Conservation (phyloP, 441 rosid genomes). For the Gossypium schwendimanii region DNA sequence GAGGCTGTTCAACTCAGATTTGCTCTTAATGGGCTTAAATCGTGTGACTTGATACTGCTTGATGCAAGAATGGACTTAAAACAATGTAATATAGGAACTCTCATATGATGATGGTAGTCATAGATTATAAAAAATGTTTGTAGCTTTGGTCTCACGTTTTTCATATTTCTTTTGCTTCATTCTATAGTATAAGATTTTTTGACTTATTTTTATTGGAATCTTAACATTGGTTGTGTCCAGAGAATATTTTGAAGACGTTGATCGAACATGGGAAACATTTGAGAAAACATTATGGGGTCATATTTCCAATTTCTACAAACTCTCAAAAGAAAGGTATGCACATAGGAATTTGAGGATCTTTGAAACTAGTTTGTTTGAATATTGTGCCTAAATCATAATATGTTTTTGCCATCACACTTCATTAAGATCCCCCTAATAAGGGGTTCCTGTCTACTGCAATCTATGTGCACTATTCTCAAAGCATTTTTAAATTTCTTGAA, state of each 20-base stretch:
- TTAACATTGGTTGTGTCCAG: conserved; percentile 31
- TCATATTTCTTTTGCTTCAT: neutral
- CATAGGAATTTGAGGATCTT: neutral
- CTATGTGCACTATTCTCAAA: neutral
- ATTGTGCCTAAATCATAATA: neutral
- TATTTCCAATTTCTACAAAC: conserved; percentile 74
- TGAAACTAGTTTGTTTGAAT: neutral
- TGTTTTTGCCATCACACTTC: neutral
- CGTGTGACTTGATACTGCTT: neutral
- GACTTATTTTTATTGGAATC: conserved; percentile 13
- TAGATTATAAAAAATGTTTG: neutral
- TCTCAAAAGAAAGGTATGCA: conserved; percentile 86
- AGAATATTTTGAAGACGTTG: conserved; percentile 98
- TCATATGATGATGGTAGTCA: neutral
- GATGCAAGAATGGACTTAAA: neutral
- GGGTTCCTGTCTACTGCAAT: neutral
- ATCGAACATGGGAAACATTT: conserved; percentile 93
- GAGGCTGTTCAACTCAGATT: neutral
- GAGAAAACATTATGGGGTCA: conserved; percentile 97
- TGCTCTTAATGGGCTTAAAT: neutral
- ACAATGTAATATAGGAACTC: neutral
- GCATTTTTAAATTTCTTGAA: neutral
- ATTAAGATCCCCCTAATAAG: neutral
- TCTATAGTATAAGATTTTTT: conserved; percentile 6
- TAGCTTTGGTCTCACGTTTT: neutral